Conservation (phyloP, 108 stramenopile species). For the Skeletonema costatum region DNA sequence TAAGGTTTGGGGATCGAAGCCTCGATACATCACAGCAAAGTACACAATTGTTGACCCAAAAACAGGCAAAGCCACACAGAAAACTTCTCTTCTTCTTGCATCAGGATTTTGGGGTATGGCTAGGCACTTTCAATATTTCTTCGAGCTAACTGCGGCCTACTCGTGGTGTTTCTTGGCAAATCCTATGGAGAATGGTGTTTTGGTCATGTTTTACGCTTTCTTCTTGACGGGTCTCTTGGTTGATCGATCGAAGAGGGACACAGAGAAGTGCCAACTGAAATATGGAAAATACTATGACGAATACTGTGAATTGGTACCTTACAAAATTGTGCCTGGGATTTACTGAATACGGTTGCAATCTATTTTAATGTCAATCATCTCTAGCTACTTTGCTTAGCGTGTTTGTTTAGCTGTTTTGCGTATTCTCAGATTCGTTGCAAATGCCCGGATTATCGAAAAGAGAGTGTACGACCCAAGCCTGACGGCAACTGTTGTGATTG, state of each 20-base stretch:
- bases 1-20: slow-evolving; percentile 88
- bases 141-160: slow-evolving; percentile 90
- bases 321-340: slow-evolving; percentile 87
- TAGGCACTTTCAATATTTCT: slow-evolving; percentile 98
- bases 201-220: slow-evolving; percentile 92
- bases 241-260: slow-evolving; percentile 96
- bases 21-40: slow-evolving; percentile 87
- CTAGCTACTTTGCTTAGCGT: neutral
- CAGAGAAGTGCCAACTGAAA: slow-evolving; percentile 92
- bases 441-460: neutral
- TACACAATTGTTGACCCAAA: slow-evolving; percentile 80
- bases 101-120: slow-evolving; percentile 92
- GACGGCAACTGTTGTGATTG: neutral
- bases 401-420: neutral
- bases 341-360: slow-evolving; percentile 18
- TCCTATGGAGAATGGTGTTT: slow-evolving; percentile 63
- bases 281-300: slow-evolving; percentile 96
- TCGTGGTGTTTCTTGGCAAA: slow-evolving; percentile 87
- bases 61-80: slow-evolving; percentile 48
- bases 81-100: slow-evolving; percentile 81
- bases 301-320: slow-evolving; percentile 90
- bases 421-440: neutral
- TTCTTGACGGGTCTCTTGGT: slow-evolving; percentile 93
- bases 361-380: neutral
- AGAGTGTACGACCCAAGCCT: neutral